Base-by-base conservation (phyloP, 495 filamentous ascomycete genomes). In the Aspergillus wentii region DNA sequence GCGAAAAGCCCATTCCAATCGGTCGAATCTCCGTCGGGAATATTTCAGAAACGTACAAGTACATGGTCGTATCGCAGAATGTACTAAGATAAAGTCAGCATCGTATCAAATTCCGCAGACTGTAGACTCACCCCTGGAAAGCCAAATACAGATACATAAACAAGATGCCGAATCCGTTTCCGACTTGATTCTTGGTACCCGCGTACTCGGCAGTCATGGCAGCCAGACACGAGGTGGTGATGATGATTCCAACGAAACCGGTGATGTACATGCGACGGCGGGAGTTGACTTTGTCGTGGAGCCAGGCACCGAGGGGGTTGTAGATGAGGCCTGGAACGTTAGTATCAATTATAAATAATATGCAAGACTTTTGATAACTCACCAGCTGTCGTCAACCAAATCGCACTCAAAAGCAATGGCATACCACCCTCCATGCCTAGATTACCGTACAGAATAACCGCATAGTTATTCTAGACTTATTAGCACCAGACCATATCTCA, bases 61-160 rank as follows among this genome's bases (percentile, higher is more conserved):
- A 77, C 56, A 69, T 71, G 6, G 68, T 68, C 1, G 72, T 66
- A 40, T 74, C 72, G n/a, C 69, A 60, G 49, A 52, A 70, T 17
- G 62, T 65, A 36, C 59, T 69, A 36, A 19, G 9, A 3, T 6
- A 3, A 5, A 16, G 43, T 51, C 17, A 54, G 41, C 17, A 15
- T 20, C 51, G 41, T 47, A 59, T 19, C 40, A 54, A 29, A 47
- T 21, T 15, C 51, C 47, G 26, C 50, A 22, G 3, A 13, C 19
- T 19, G n/a, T n/a, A n/a, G 11, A 56, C 58, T 46, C 31, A 58
- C 54, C 62, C 62, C 16, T 66, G 69, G 46, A 64, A 68, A 13
- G 68, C 54, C 34, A 73, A 47, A 29, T 64, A 71, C 19, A 71
- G 57, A 30, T 64, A 72, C 6, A 75, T 62, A 31, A 72, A 73